Conservation (phyloP, 805 yeast genomes). For the Lipomyces kockii region DNA sequence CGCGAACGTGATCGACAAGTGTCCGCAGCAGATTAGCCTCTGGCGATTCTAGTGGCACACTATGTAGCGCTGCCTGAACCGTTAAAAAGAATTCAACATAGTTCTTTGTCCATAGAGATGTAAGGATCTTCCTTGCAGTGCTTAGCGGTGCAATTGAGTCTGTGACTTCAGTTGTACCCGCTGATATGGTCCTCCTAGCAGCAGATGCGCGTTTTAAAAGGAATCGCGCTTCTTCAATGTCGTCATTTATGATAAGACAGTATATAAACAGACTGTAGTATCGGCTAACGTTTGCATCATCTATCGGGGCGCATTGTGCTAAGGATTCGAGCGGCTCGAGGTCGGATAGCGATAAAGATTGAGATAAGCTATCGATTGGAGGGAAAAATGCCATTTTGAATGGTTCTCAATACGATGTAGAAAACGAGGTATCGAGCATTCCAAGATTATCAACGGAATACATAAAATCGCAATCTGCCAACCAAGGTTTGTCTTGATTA, state of each 20-base stretch:
- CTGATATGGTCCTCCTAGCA: not conserved
- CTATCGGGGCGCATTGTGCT: not conserved
- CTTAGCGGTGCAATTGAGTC: not conserved
- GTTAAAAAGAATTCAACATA: not conserved
- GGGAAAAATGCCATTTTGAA: not conserved
- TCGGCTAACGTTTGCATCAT: not conserved
- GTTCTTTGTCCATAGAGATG: not conserved
- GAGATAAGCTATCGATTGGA: not conserved
- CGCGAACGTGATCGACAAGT: slow-evolving; percentile 11
- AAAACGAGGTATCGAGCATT: no score
- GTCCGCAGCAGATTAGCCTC: not conserved
- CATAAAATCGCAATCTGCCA: no score
- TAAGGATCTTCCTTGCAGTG: not conserved
- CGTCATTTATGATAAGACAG: slow-evolving; percentile 6
- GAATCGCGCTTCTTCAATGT: slow-evolving; percentile 18
- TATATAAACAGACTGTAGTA: slow-evolving; percentile 15
- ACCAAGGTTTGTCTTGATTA: no score
- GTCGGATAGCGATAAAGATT: not conserved
- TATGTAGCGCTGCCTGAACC: not conserved
- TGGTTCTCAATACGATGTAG: not conserved
- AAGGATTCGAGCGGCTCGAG: slow-evolving; percentile 13
- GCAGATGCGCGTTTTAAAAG: not conserved
- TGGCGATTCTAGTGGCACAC: not conserved
- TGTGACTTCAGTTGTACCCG: not conserved
- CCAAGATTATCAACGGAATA: no score